These are phyloP conservation scores for Aspergillus tubingensis DNA, from an alignment of 2,329 filamentous ascomycete species.

Conservation along the genomic window DNA sequence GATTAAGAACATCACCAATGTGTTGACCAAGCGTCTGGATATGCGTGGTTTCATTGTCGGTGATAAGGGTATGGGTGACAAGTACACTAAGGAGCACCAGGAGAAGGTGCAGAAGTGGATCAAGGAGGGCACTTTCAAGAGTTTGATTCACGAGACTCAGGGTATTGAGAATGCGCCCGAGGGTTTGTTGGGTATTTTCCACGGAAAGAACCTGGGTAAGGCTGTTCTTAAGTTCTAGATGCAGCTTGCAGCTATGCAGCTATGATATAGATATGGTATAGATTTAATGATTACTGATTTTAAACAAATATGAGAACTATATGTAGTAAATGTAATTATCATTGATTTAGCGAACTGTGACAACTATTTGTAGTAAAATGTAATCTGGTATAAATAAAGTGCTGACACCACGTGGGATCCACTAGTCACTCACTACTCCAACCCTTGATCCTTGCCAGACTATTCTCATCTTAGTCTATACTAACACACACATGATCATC, in stretches of 20 bases:
- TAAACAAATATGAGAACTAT: background rate
- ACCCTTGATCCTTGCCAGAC: background rate
- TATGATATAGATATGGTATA: constrained; percentile 20
- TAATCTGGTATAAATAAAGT: no score
- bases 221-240: constrained; percentile 69
- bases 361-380: no score
- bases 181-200: constrained; percentile 72
- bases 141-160: constrained; percentile 66
- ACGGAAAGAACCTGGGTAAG: constrained; percentile 85
- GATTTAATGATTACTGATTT: background rate
- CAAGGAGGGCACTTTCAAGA: constrained; percentile 72
- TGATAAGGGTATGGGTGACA: constrained; percentile 65
- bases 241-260: constrained; percentile 12
- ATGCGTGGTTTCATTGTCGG: constrained; percentile 75
- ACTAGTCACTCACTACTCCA: no score
- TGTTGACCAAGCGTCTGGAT: constrained; percentile 67
- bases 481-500: no score
- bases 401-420: no score
- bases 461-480: background rate
- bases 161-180: constrained; percentile 77
- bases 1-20: constrained; percentile 64
- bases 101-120: constrained; percentile 76
- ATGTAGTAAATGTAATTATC: background rate
- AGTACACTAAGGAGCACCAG: constrained; percentile 70
- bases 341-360: background rate